These are phyloP conservation scores for Rutstroemia sp. DNA, from an alignment of 2,329 filamentous ascomycete species.

Conservation along the genomic window DNA sequence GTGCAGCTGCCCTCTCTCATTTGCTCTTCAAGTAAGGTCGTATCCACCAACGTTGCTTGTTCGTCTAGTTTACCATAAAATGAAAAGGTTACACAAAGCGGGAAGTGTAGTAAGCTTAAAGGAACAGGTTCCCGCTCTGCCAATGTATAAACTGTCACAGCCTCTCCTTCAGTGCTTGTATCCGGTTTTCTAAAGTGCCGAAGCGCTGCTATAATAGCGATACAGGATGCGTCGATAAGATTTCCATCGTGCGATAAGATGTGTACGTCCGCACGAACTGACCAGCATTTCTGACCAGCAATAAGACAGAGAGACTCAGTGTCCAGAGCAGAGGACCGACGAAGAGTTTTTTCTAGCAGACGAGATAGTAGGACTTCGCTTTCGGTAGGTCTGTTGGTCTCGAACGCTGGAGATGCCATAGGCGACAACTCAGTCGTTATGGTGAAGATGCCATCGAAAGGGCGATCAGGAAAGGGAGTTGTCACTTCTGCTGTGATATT, in stretches of 20 bases:
- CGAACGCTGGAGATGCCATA: conserved; percentile 86
- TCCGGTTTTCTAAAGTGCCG: conserved; percentile 90
- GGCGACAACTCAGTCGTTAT: conserved; percentile 87
- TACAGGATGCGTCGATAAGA: conserved; percentile 76
- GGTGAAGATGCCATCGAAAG: conserved; percentile 91
- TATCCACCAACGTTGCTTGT: conserved; percentile 64
- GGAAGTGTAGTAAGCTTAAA: conserved; percentile 84
- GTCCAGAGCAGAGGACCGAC: conserved; percentile 84
- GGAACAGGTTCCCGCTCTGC: conserved; percentile 86
- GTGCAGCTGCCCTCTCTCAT: conserved; percentile 66
- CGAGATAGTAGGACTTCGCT: conserved; percentile 80
- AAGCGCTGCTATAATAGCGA: conserved; percentile 80
- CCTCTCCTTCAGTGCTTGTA: conserved; percentile 76
- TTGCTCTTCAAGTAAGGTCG: conserved; percentile 69
- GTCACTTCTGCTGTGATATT: conserved; percentile 85
- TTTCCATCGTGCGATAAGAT: conserved; percentile 88
- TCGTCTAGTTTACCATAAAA: conserved; percentile 62
- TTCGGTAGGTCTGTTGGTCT: conserved; percentile 75
- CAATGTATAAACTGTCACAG: conserved; percentile 74
- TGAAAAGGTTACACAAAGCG: conserved; percentile 84
- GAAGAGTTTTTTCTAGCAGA: conserved; percentile 87
- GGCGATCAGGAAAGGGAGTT: conserved; percentile 76
- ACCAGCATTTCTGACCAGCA: conserved; percentile 86
- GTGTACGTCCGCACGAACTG: conserved; percentile 84
- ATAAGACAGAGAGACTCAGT: conserved; percentile 94